These are phyloP conservation scores for Carpinus viminea DNA, from an alignment of 306 rosid genomes.

Conservation along the genomic window DNA sequence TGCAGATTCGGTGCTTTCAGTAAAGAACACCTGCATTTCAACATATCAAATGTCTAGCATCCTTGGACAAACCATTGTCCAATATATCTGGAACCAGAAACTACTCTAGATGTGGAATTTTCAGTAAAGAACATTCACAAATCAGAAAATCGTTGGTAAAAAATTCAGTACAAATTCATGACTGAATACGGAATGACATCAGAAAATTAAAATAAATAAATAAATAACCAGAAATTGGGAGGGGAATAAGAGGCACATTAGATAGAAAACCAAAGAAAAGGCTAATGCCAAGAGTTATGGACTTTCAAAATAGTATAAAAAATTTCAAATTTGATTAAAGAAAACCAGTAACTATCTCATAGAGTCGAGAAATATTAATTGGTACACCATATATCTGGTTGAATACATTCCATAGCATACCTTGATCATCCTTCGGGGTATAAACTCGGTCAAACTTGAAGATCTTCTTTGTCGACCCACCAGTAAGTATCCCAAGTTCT, in stretches of 20 bases:
- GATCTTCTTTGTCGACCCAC: slow-evolving; percentile 22
- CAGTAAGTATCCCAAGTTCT: slow-evolving; percentile 22
- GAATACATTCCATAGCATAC: slow-evolving; percentile 6
- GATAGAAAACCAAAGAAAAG: neutral
- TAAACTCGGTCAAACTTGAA: slow-evolving; percentile 32
- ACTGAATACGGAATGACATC: neutral
- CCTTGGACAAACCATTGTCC: neutral
- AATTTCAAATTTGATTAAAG: neutral
- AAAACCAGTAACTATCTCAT: neutral
- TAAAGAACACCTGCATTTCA: neutral
- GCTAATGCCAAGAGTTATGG: neutral
- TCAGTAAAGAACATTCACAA: neutral
- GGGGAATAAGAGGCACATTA: neutral
- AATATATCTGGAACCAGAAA: neutral
- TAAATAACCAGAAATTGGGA: neutral
- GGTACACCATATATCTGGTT: neutral
- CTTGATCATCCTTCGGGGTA: slow-evolving; percentile 33
- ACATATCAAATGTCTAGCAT: neutral
- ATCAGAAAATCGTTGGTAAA: neutral
- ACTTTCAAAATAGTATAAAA: neutral
- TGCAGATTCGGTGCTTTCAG: neutral
- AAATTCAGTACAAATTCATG: neutral
- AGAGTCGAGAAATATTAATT: neutral
- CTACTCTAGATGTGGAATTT: neutral
- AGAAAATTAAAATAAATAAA: neutral